phyloP scores from a whole-genome alignment of 2,329 filamentous ascomycete species.

The Teratosphaeria epicoccoides region DNA sequence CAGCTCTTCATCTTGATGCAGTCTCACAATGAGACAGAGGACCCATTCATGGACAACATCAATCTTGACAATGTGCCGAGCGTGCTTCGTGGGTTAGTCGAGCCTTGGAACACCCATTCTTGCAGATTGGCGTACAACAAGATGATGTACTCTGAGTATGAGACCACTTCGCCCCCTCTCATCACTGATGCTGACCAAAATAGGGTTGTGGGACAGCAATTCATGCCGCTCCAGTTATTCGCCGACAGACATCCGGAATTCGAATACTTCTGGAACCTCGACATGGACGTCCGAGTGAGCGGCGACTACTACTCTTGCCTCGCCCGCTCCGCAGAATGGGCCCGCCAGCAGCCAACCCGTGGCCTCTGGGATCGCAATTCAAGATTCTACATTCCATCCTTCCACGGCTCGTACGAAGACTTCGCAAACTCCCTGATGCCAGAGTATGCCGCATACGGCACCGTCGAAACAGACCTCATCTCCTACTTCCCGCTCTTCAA shows the following conservation, averaged over 20 bases:
- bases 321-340: slow-evolving; percentile 47
- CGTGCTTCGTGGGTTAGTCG: neutral
- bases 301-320: slow-evolving; percentile 71
- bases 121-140: neutral
- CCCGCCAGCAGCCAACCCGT: slow-evolving; percentile 42
- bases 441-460: neutral
- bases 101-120: neutral
- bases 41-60: neutral
- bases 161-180: no score
- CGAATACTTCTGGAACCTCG: slow-evolving; percentile 71
- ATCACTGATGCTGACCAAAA: neutral
- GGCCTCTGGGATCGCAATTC: slow-evolving; percentile 42
- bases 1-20: neutral
- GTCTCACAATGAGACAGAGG: neutral
- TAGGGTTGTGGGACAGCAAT: neutral
- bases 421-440: neutral
- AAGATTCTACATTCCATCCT: neutral
- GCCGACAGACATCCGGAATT: slow-evolving; percentile 63
- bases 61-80: neutral
- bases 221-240: slow-evolving; percentile 50
- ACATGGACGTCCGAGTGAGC: slow-evolving; percentile 66
- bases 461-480: neutral
- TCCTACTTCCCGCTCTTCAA: neutral
- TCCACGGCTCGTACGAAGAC: neutral
- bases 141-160: neutral